Percentiles rank a stretch among this genome's conserved stretches.
These are phyloP conservation scores for Rehmannia glutinosa DNA, from an alignment of 257 asterid genomes.

Conservation along the genomic window DNA sequence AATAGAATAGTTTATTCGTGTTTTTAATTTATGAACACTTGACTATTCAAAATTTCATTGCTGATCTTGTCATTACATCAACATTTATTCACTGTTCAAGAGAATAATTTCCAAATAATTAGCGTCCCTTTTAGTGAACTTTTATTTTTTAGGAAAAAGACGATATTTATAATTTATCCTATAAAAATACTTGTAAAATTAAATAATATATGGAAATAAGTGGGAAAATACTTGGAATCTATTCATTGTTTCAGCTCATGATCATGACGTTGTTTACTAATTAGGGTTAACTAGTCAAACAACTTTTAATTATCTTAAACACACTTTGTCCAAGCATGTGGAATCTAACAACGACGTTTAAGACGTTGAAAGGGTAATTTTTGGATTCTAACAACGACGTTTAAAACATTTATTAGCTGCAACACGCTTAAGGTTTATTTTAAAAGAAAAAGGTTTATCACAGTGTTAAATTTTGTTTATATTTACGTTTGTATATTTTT, in stretches of 20 bases:
- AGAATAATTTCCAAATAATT: not conserved
- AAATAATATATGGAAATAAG: too few relatives aligned
- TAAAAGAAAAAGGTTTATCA: too few relatives aligned
- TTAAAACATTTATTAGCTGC: too few relatives aligned
- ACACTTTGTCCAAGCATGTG: not conserved
- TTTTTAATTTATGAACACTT: not conserved
- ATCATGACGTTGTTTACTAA: not conserved
- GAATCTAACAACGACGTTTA: not conserved
- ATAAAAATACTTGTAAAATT: too few relatives aligned
- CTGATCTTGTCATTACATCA: not conserved
- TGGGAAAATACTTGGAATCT: too few relatives aligned
- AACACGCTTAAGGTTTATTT: too few relatives aligned
- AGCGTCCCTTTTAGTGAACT: not conserved
- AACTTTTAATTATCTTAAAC: not conserved
- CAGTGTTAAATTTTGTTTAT: too few relatives aligned
- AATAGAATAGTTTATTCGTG: not conserved
- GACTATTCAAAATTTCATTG: not conserved
- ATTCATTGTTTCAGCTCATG: not conserved
- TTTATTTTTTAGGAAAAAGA: too few relatives aligned
- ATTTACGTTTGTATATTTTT: too few relatives aligned
- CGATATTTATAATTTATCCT: too few relatives aligned
- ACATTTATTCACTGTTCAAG: not conserved
- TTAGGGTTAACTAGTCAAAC: constrained; percentile 10
- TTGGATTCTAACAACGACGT: too few relatives aligned
- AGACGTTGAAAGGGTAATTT: not conserved